These are phyloP conservation scores for Solanum pennellii DNA, from an alignment of 257 asterid species.

Conservation along the genomic window DNA sequence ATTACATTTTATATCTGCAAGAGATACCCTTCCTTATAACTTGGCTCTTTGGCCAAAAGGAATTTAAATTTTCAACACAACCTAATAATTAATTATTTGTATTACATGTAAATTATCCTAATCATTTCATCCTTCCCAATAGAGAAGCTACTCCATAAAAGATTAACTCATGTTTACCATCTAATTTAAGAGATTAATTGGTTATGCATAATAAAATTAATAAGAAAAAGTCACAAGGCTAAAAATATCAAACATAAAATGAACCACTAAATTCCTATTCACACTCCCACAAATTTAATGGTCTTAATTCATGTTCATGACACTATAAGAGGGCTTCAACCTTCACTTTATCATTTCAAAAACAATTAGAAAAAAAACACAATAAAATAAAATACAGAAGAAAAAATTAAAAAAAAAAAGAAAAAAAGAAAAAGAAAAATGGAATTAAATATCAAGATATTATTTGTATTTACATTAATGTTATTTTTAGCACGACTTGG, in stretches of 20 bases:
- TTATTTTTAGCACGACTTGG: neutral
- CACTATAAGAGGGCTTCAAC: neutral
- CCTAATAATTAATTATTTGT: neutral
- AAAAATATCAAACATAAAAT: neutral
- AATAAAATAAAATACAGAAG: neutral
- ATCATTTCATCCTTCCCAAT: neutral
- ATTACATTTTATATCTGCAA: neutral
- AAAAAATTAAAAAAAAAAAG: neutral
- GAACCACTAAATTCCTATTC: neutral
- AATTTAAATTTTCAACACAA: neutral
- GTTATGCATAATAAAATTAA: neutral
- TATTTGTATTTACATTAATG: neutral
- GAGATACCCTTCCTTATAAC: neutral
- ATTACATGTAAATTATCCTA: neutral
- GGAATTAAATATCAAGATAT: neutral
- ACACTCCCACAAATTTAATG: neutral
- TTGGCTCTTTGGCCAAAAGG: neutral
- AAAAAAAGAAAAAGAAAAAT: neutral
- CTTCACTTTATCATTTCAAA: neutral
- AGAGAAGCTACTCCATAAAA: neutral
- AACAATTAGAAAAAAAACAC: neutral
- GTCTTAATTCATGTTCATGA: neutral
- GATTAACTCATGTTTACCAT: neutral
- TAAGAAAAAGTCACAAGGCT: neutral
- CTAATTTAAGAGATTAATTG: neutral